A percentile compares a stretch with the other conserved stretches of the same genome.
These are phyloP conservation scores for Tuctoria greenei DNA, from an alignment of 176 grass and related monocot species.

Conservation along the genomic window DNA sequence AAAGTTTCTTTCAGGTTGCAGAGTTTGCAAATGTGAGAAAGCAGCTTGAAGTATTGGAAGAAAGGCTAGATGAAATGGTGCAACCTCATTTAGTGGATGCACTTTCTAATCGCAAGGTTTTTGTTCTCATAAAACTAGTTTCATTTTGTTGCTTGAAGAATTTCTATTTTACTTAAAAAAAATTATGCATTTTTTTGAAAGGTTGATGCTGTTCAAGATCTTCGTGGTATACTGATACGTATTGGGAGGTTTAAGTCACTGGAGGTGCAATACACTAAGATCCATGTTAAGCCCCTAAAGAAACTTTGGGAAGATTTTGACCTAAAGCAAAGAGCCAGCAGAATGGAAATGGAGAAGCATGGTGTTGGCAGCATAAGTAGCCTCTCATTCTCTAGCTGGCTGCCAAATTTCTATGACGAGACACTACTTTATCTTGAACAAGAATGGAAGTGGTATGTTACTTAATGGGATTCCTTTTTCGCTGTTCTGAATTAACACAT, in stretches of 20 bases:
- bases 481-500: constrained; percentile 22
- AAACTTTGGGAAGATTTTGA: constrained; percentile 99
- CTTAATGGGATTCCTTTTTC: constrained; percentile 31
- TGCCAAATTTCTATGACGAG: constrained; percentile 98
- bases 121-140: background rate
- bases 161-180: constrained; percentile 40
- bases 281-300: constrained; percentile 88
- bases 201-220: constrained; percentile 90
- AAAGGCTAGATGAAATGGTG: constrained; percentile 94
- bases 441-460: constrained; percentile 98
- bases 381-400: constrained; percentile 87
- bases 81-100: constrained; percentile 83
- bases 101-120: constrained; percentile 94
- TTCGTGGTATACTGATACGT: constrained; percentile 81
- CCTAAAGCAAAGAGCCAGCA: constrained; percentile 67
- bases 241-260: constrained; percentile 94
- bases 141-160: constrained; percentile 12
- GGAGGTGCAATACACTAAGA: constrained; percentile 88
- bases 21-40: constrained; percentile 99
- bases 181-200: constrained; percentile 46
- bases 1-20: constrained; percentile 70
- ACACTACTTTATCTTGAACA: constrained; percentile 95
- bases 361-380: constrained; percentile 55
- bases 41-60: constrained; percentile 97
- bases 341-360: constrained; percentile 65